Evolutionary conservation across 768 basidiomycete species (phyloP), one percentile per base, ranked within the genome.

Genomic region (Mycena metata): DNA sequence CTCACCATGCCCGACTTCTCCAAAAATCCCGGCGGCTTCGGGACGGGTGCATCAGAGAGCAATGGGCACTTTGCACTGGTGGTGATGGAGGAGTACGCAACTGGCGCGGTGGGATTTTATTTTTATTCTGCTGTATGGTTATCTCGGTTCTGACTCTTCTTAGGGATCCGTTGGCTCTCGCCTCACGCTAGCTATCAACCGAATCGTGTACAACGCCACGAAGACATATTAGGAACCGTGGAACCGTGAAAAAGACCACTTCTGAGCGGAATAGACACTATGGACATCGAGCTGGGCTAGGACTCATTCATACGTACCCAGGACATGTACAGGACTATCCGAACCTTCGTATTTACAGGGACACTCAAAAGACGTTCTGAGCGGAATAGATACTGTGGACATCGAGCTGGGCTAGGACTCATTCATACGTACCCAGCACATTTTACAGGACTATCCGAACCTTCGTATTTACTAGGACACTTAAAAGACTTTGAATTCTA

Each of bases 1-100:
- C 76, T 85, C 24, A 78, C 74, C 17, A 85, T 86, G 84, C 85
- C 85, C 16, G 76, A 86, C 76, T 84, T 87, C 67, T 78, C 83
- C 2, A 75, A 76, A 58, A 68, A 76, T 16, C 80, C 77, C 16
- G 82, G 79, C 19, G 84, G 83, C 4, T 86, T 79, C 46, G 83
- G 81, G 17, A 50, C 67, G 19, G 83, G 83, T 23, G 63, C 68
- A 36, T 30, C 64, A 16, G 79, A 73, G n/a, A 76, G 68, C 61
- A 76, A 84, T 69, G 71, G 73, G 10, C 73, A 76, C 7, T 77
- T 82, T 65, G 77, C 79, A 56, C 64, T 86, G 10, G 75, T 75
- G 16, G 82, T 85, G 16, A 64, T 85, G 47, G 84, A 85, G 67
- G 83, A 86, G 67, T 86, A 81, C 70, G 82, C 78, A 39, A 77